phyloP scores from a whole-genome alignment of 2,329 filamentous ascomycete species.

The Podosphaera leucotricha region DNA sequence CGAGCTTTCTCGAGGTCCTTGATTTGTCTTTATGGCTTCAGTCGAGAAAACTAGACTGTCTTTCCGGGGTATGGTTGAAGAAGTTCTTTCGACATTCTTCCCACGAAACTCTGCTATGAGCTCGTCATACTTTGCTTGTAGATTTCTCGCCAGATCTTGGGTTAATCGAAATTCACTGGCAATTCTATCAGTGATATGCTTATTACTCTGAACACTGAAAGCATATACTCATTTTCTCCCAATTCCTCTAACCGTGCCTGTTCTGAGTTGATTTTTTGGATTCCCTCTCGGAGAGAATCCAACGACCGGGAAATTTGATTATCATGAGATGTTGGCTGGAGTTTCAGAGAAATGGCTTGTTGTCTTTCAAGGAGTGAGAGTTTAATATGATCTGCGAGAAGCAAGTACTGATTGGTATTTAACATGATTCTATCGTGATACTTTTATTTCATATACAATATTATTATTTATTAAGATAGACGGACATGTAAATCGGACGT shows the following conservation, averaged over 20 bases:
- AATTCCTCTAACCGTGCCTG: slow-evolving; percentile 36
- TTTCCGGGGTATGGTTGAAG: slow-evolving; percentile 30
- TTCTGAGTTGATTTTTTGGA: slow-evolving; percentile 44
- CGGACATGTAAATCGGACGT: background rate
- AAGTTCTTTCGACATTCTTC: slow-evolving; percentile 25
- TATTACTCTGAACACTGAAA: background rate
- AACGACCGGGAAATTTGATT: slow-evolving; percentile 73
- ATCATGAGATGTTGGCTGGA: slow-evolving; percentile 52
- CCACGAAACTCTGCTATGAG: slow-evolving; percentile 63
- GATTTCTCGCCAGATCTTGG: slow-evolving; percentile 38
- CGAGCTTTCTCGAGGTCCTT: slow-evolving; percentile 14
- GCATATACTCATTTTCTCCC: slow-evolving; percentile 35
- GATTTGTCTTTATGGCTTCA: slow-evolving; percentile 36
- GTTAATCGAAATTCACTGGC: slow-evolving; percentile 23
- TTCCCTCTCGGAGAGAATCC: slow-evolving; percentile 61
- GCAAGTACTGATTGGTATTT: slow-evolving; percentile 55
- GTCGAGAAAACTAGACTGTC: slow-evolving; percentile 37
- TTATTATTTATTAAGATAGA: background rate
- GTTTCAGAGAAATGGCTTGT: slow-evolving; percentile 57
- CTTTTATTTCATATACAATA: background rate
- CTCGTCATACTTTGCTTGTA: slow-evolving; percentile 53
- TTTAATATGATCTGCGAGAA: slow-evolving; percentile 92
- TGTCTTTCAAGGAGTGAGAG: slow-evolving; percentile 81
- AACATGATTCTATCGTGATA: slow-evolving; percentile 20
- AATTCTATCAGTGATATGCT: slow-evolving; percentile 2